Evolutionary conservation across 306 rosid genomes (phyloP).

Genomic region (Lagenaria siceraria): DNA sequence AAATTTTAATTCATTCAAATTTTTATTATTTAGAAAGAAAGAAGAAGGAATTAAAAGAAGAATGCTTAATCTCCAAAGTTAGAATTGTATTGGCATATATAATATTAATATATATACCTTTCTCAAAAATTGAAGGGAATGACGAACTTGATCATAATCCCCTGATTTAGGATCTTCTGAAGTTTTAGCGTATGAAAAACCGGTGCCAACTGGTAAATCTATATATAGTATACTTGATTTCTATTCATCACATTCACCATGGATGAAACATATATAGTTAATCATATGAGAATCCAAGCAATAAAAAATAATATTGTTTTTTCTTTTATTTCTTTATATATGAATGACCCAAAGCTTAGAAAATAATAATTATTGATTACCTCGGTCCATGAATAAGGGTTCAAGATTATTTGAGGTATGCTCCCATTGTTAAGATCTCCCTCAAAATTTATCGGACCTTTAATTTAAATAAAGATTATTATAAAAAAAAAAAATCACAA

Average conservation of each 20-base stretch:
- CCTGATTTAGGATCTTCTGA: conserved; percentile 12
- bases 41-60: too few species aligned
- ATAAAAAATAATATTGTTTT: too few species aligned
- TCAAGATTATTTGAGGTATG: conserved; percentile 31
- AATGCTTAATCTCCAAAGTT: too few species aligned
- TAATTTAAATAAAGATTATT: conserved; percentile 1
- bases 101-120: conserved; percentile 13
- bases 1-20: background rate
- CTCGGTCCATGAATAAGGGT: conserved; percentile 63
- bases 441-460: conserved; percentile 46
- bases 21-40: too few species aligned
- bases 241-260: conserved; percentile 15
- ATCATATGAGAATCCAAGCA: too few species aligned
- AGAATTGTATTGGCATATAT: background rate
- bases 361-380: conserved; percentile 1
- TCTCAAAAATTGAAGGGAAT: conserved; percentile 35
- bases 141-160: conserved; percentile 25
- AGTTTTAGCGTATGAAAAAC: conserved; percentile 49
- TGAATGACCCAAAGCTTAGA: too few species aligned
- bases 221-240: conserved; percentile 41
- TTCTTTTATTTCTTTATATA: too few species aligned
- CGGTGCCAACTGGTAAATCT: conserved; percentile 52
- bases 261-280: too few species aligned
- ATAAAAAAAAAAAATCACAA: too few species aligned
- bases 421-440: conserved; percentile 32